Conservation (phyloP, 176 grass and related monocot genomes). For the Tillandsia fasciculata region DNA sequence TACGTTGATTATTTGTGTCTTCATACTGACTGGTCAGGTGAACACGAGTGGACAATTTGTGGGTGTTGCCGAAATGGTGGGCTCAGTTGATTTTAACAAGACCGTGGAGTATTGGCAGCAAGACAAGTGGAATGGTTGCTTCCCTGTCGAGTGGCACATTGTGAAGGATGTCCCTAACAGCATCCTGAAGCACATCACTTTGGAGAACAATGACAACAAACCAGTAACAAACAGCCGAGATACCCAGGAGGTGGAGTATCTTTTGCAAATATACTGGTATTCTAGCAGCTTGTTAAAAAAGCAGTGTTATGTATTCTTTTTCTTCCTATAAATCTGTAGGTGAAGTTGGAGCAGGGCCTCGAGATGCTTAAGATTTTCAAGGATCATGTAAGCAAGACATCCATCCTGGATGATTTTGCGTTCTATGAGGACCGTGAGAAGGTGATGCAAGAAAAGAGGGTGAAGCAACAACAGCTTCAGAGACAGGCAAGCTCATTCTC, state of each 20-base stretch:
- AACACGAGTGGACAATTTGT: constrained; percentile 95
- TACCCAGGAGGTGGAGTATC: constrained; percentile 70
- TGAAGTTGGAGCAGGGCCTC: constrained; percentile 90
- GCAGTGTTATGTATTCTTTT: not conserved
- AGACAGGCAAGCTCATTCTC: constrained; percentile 47
- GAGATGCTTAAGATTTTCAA: constrained; percentile 94
- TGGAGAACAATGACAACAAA: constrained; percentile 97
- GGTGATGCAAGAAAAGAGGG: constrained; percentile 82
- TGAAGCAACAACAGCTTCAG: constrained; percentile 51
- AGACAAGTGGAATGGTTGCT: constrained; percentile 96
- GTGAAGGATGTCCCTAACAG: constrained; percentile 91
- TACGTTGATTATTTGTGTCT: not conserved
- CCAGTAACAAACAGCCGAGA: constrained; percentile 94
- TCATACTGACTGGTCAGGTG: constrained; percentile 31
- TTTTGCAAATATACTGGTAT: not conserved
- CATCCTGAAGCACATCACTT: constrained; percentile 80
- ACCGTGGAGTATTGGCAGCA: constrained; percentile 97
- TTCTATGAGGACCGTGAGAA: constrained; percentile 92
- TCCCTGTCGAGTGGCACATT: constrained; percentile 85
- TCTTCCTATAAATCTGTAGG: constrained; percentile 32
- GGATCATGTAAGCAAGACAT: constrained; percentile 68
- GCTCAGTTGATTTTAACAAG: constrained; percentile 86
- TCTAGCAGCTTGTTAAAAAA: not conserved
- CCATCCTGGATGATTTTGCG: constrained; percentile 80
- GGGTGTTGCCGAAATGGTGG: constrained; percentile 83